Percentiles rank a stretch among this genome's conserved stretches.
phyloP scores from a whole-genome alignment of 2,329 filamentous ascomycete genomes.

The Periconia sp. region DNA sequence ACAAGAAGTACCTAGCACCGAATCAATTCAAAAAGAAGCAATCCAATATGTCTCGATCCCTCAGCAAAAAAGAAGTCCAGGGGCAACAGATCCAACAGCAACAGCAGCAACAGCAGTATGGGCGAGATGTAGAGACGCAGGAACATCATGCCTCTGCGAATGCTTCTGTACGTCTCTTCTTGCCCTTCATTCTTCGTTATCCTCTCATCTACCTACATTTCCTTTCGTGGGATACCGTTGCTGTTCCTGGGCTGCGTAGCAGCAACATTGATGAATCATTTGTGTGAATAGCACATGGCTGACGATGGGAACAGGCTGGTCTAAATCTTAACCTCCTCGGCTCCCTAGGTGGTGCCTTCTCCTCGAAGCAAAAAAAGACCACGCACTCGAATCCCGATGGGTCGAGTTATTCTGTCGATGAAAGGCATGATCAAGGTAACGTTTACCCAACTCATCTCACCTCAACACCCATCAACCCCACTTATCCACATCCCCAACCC shows the following conservation, averaged over 20 bases:
- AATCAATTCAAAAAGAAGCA: not conserved
- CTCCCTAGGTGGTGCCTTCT: constrained; percentile 36
- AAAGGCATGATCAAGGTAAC: constrained; percentile 28
- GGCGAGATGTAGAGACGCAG: constrained; percentile 25
- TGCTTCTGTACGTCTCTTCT: constrained; percentile 25
- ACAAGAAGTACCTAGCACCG: not conserved
- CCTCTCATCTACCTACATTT: not conserved
- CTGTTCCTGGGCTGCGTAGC: no score
- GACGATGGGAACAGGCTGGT: constrained; percentile 24
- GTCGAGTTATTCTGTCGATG: constrained; percentile 20
- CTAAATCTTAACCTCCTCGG: constrained; percentile 42
- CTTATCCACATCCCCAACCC: not conserved
- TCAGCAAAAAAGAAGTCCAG: constrained; percentile 27
- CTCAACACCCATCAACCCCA: not conserved
- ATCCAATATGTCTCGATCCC: constrained; percentile 21
- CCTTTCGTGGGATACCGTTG: no score
- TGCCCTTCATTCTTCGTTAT: not conserved
- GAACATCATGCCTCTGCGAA: constrained; percentile 35
- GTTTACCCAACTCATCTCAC: not conserved
- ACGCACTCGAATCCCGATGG: constrained; percentile 33
- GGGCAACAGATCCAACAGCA: constrained; percentile 24
- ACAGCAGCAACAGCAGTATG: constrained; percentile 21
- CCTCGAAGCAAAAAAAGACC: constrained; percentile 31
- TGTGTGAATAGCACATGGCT: not conserved
- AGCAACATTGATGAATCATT: not conserved